A percentile compares a stretch with the other conserved stretches of the same genome.
These are phyloP conservation scores for Neocallimastix lanati DNA, from an alignment of 192 early-diverging fungal genomes.

Conservation along the genomic window DNA sequence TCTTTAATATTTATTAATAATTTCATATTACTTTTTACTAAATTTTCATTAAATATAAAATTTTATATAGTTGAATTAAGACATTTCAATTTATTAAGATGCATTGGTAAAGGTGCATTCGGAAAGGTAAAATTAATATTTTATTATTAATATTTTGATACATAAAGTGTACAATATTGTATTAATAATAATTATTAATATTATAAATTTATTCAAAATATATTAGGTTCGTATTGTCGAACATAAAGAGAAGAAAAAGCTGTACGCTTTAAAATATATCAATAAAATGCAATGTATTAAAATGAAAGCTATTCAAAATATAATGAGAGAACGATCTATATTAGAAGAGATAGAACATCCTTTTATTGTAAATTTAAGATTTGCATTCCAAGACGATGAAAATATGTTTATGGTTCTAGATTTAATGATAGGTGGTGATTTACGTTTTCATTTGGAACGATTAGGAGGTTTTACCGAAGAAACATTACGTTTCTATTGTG, in stretches of 20 bases:
- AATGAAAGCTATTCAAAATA: conserved; percentile 71
- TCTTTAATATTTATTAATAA: no score
- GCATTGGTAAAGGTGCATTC: conserved; percentile 88
- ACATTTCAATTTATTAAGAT: conserved; percentile 77
- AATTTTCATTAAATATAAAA: no score
- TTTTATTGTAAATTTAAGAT: conserved; percentile 13
- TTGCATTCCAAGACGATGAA: not conserved
- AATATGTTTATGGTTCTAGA: conserved; percentile 84
- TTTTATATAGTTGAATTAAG: conserved; percentile 54
- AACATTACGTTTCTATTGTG: conserved; percentile 67
- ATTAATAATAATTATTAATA: no score
- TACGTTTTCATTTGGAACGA: conserved; percentile 68
- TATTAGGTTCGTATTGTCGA: conserved; percentile 74
- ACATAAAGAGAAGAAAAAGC: conserved; percentile 52
- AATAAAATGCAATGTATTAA: conserved; percentile 82
- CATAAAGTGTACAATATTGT: no score
- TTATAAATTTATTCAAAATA: no score
- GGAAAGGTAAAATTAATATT: conserved; percentile 42
- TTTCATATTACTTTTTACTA: no score
- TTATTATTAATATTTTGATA: no score
- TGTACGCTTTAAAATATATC: conserved; percentile 95
- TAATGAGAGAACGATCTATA: conserved; percentile 76
- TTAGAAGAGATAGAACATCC: conserved; percentile 71
- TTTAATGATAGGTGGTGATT: conserved; percentile 86
- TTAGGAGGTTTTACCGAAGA: conserved; percentile 51